phyloP scores from a whole-genome alignment of 169 alveolate genomes.

The Ichthyophthirius multifiliis region DNA sequence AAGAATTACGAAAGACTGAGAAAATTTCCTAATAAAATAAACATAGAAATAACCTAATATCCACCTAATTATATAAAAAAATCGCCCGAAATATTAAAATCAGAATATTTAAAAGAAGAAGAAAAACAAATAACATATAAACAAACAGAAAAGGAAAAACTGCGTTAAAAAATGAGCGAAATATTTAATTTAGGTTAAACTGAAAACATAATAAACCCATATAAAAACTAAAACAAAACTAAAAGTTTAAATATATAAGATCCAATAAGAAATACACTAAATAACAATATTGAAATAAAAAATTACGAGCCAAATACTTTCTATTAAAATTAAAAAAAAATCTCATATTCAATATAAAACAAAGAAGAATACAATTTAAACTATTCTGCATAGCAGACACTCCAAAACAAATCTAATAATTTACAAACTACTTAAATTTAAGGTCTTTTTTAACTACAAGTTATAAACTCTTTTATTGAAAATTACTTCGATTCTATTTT shows the following conservation, averaged over 20 bases:
- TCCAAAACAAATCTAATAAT: background rate
- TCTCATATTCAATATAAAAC: background rate
- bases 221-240: background rate
- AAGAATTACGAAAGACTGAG: background rate
- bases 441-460: background rate
- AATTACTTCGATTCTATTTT: constrained; percentile 22
- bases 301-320: constrained; percentile 3
- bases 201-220: background rate
- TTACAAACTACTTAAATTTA: background rate
- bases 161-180: background rate
- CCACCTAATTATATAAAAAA: background rate
- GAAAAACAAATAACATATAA: background rate
- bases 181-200: constrained; percentile 2
- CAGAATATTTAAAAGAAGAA: background rate
- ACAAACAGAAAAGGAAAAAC: constrained; percentile 15
- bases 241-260: background rate
- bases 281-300: constrained; percentile 27
- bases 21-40: background rate
- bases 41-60: background rate
- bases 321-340: constrained; percentile 5
- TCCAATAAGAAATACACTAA: constrained; percentile 5
- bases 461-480: background rate
- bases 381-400: constrained; percentile 10
- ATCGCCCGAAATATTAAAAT: background rate
- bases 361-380: constrained; percentile 23